Percentiles rank a stretch among this genome's conserved stretches.
Conservation (phyloP, 257 asterid genomes). For the Thymus mandschuricus region DNA sequence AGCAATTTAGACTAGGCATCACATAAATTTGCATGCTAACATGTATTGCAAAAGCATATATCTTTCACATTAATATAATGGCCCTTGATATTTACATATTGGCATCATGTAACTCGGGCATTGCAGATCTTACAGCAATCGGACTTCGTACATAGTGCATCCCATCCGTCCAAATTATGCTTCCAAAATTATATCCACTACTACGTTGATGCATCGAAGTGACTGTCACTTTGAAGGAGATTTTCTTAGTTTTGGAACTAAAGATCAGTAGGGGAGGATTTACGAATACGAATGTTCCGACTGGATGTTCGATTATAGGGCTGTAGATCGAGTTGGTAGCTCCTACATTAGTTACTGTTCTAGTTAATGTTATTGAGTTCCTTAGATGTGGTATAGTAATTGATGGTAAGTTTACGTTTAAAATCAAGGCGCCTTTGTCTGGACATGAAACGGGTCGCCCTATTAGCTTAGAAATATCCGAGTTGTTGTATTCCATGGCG, state of each 20-base stretch:
- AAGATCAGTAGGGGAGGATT: conserved; percentile 44
- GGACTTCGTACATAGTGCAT: conserved; percentile 40
- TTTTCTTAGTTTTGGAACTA: conserved; percentile 31
- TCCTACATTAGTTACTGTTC: conserved; percentile 57
- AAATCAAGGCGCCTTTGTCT: conserved; percentile 23
- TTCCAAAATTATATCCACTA: conserved; percentile 48
- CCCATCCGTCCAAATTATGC: conserved; percentile 52
- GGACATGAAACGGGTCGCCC: conserved; percentile 38
- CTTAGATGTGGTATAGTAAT: conserved; percentile 44
- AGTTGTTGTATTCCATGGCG: conserved; percentile 34
- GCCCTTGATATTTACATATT: neutral
- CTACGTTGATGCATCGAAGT: conserved; percentile 35
- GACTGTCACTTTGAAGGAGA: conserved; percentile 44
- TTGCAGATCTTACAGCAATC: conserved; percentile 38
- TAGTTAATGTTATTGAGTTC: conserved; percentile 30
- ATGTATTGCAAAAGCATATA: too few species aligned
- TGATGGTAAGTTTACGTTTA: conserved; percentile 54
- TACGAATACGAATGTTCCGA: conserved; percentile 38
- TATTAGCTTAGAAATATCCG: conserved; percentile 38
- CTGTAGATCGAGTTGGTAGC: conserved; percentile 38
- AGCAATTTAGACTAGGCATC: too few species aligned
- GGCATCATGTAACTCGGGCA: conserved; percentile 23
- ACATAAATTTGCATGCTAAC: too few species aligned
- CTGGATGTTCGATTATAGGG: conserved; percentile 48
- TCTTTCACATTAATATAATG: too few species aligned